These are phyloP conservation scores for Mesotaenium endlicherianum DNA, from an alignment of 139 green algal species.

Conservation along the genomic window DNA sequence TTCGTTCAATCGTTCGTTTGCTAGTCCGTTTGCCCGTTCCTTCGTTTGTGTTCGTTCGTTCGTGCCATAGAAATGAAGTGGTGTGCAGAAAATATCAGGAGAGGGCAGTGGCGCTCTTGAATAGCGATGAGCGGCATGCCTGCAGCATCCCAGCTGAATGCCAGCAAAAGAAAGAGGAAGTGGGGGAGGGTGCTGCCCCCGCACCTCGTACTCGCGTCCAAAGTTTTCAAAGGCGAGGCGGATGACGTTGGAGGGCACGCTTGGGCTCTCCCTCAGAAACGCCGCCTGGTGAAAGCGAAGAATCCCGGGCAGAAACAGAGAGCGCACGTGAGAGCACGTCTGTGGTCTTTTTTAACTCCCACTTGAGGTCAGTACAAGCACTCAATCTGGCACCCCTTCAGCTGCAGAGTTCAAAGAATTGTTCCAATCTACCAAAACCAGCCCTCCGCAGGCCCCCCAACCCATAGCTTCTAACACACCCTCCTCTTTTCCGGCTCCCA, in stretches of 20 bases:
- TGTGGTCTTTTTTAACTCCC: too few species aligned
- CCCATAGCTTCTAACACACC: too few species aligned
- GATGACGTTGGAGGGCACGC: conserved; percentile 11
- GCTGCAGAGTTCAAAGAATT: background rate
- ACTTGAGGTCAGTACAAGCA: background rate
- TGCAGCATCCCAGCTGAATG: too few species aligned
- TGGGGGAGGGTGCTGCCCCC: background rate
- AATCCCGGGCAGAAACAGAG: background rate
- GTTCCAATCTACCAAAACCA: background rate
- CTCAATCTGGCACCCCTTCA: background rate
- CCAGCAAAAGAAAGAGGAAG: background rate
- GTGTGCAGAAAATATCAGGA: too few species aligned
- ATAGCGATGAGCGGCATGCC: too few species aligned
- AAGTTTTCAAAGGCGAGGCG: conserved; percentile 43
- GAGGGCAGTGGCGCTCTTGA: too few species aligned
- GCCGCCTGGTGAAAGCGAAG: background rate
- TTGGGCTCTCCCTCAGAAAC: conserved; percentile 15
- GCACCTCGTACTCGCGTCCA: conserved; percentile 31
- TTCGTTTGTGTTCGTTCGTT: too few species aligned
- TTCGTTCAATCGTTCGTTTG: too few species aligned
- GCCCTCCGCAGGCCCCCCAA: too few species aligned
- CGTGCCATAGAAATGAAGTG: too few species aligned
- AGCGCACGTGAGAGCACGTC: background rate
- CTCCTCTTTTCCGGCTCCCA: too few species aligned
- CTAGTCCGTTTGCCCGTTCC: too few species aligned